Base-by-base conservation (phyloP, 257 asterid genomes). In the Petunia axillaris region DNA sequence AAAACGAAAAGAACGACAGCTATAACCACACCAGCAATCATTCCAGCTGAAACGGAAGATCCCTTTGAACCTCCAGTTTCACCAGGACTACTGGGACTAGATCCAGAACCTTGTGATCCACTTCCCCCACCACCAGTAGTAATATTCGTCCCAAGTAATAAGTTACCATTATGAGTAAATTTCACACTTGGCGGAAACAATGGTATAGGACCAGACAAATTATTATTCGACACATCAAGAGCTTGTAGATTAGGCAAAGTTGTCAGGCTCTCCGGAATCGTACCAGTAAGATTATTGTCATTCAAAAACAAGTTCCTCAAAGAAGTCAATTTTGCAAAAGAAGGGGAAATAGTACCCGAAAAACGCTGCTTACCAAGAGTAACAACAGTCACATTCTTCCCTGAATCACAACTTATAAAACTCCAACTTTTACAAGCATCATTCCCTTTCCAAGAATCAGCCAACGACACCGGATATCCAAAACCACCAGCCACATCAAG, bases 361-460 rank as follows among this genome's bases (percentile, higher is more conserved):
- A 92, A 87, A 1, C 89, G 88, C 82, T 79, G 89, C 82, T 84
- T 91, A 1, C 54, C 90, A 85, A 93, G 84, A 77, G 81, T 92
- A 71, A 92, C 94, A 57, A 79, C 82, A 3, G 90, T 88, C 76
- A 93, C 97, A 83, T 89, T 92, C 62, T 68, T 88, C 80, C 77
- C 71, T 79, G 95, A 73, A 86, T 95, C 99, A 81, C 99, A 95
- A 43, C 50, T 84, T 39, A 93, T 70, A 4, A 86, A 89, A 44
- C 87, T 82, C 99, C 99, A 95, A 13, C 70, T 71, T 1, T 82
- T 25, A 82, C 99, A 95, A 85, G 93, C 90, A 84, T 90, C 63
- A 53, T 95, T 95, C 46, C 97, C 98, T 16, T 15, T 44, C 99
- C 98, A 95, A n/a, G 93, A 75, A 46, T 89, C 93, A 1, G 99